Percentiles rank a stretch among this genome's conserved stretches.
phyloP scores from a whole-genome alignment of 768 basidiomycete genomes.

The Tephrocybe rancida region DNA sequence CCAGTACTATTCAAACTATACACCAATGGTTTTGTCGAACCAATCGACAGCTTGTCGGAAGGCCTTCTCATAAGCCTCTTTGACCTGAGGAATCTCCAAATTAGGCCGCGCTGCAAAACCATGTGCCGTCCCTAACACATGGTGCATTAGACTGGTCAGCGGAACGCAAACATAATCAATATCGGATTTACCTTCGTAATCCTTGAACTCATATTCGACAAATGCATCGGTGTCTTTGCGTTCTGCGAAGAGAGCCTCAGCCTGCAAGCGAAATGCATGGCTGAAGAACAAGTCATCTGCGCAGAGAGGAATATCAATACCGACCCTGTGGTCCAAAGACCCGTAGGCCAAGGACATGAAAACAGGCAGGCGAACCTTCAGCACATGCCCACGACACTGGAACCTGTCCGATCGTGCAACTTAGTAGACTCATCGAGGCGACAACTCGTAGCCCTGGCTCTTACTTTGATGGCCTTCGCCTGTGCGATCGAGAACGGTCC shows the following conservation, averaged over 20 bases:
- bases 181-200: conserved; percentile 22
- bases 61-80: conserved; percentile 25
- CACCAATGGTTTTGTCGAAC: conserved; percentile 19
- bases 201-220: conserved; percentile 26
- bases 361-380: too few species aligned
- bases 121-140: conserved; percentile 22
- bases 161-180: too few species aligned
- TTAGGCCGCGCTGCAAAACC: conserved; percentile 28
- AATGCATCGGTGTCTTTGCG: conserved; percentile 20
- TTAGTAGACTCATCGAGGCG: not conserved
- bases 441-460: not conserved
- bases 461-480: conserved; percentile 22
- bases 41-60: conserved; percentile 27
- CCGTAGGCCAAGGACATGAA: too few species aligned
- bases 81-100: conserved; percentile 22
- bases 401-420: conserved; percentile 11
- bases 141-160: too few species aligned
- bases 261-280: conserved; percentile 12
- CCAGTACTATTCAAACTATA: too few species aligned
- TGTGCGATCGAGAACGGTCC: conserved; percentile 16
- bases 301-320: not conserved
- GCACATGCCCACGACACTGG: conserved; percentile 26
- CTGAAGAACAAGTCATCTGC: conserved; percentile 24
- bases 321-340: not conserved
- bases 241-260: conserved; percentile 22